These are phyloP conservation scores for Usnea hakonensis DNA, from an alignment of 495 filamentous ascomycete species.

Conservation along the genomic window DNA sequence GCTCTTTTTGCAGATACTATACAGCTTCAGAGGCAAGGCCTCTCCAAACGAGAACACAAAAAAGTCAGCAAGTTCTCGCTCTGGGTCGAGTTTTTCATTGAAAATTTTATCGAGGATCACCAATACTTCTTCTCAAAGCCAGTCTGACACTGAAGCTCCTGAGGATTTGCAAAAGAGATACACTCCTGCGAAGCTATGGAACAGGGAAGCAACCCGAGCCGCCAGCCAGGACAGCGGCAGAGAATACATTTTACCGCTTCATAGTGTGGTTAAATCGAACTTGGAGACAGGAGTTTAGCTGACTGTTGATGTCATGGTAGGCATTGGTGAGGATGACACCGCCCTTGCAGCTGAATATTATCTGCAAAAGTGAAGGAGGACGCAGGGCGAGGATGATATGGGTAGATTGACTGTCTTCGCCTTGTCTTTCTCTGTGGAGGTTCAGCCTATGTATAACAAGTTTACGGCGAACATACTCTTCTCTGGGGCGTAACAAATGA, in stretches of 20 bases:
- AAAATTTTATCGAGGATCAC: background rate
- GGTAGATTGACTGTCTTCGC: background rate
- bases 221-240: background rate
- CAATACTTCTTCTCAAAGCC: background rate
- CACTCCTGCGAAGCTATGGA: background rate
- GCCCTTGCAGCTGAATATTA: background rate
- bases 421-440: background rate
- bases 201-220: background rate
- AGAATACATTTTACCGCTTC: background rate
- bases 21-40: background rate
- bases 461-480: too few species aligned
- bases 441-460: background rate
- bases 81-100: background rate
- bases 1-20: background rate
- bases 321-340: background rate
- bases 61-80: background rate
- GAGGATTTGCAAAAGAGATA: background rate
- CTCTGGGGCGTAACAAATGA: too few species aligned
- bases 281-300: background rate
- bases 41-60: background rate
- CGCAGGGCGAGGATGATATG: background rate
- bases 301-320: slow-evolving; percentile 1
- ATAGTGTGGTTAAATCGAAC: background rate
- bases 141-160: background rate
- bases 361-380: background rate